Conservation (phyloP, 768 basidiomycete species). For the Rhizopogon roseolus region DNA sequence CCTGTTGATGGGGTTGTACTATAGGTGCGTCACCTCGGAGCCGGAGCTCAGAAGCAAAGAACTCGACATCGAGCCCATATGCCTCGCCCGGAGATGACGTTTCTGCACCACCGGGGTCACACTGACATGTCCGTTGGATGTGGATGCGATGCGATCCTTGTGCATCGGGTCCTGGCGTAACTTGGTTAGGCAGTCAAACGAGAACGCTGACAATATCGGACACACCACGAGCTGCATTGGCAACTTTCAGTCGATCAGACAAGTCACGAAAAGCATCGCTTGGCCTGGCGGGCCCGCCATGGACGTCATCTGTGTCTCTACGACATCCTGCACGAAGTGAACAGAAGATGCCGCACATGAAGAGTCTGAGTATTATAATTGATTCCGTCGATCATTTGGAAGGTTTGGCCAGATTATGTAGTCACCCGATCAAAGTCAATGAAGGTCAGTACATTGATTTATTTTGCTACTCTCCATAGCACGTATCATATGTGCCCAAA, state of each 20-base stretch:
- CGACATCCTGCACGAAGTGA: slow-evolving; percentile 25
- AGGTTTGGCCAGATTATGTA: background rate
- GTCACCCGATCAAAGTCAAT: too few relatives aligned
- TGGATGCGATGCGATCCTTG: slow-evolving; percentile 31
- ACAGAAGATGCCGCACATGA: slow-evolving; percentile 74
- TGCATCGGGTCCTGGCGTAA: slow-evolving; percentile 58
- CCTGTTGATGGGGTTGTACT: slow-evolving; percentile 62
- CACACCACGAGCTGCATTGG: slow-evolving; percentile 60
- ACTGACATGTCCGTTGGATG: slow-evolving; percentile 3
- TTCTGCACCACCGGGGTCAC: background rate
- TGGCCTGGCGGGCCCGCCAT: background rate
- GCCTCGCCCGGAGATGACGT: background rate
- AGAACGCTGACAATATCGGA: background rate
- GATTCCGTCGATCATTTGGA: background rate
- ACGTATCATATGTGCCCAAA: slow-evolving; percentile 10
- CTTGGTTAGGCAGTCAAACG: background rate
- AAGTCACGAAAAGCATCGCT: slow-evolving; percentile 16
- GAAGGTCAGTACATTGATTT: too few relatives aligned
- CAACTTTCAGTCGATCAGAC: slow-evolving; percentile 33
- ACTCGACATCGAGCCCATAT: slow-evolving; percentile 33
- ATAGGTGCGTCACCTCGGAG: slow-evolving; percentile 57
- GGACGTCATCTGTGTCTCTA: slow-evolving; percentile 3
- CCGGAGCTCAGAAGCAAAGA: slow-evolving; percentile 73
- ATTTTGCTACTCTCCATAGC: slow-evolving; percentile 9
- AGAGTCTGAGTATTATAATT: slow-evolving; percentile 2